Base-by-base conservation (phyloP, 75 land plant genomes). In the Sequoiadendron giganteum region DNA sequence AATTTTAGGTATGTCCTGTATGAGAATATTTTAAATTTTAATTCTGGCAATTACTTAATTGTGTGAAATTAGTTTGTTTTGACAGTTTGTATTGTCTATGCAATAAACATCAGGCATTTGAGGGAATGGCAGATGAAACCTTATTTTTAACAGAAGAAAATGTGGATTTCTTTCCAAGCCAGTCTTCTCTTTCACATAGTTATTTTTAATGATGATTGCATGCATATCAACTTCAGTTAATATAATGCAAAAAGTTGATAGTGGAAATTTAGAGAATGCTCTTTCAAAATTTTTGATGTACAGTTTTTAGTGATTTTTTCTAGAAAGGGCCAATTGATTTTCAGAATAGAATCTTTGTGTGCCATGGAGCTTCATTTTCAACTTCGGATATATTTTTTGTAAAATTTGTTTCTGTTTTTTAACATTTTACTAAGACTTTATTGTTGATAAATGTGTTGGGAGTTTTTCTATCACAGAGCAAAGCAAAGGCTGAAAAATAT, bases 401-500 rank as follows among this genome's bases (percentile, higher is more conserved):
- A 42, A 47, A 47, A 3, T 3, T 82, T 11, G 10, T 47, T 82
- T 40, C 49, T 25, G 45, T 81, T 81, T 45, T 52, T 1, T 52
- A 52, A 52, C 55, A 52, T 52, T 13, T 82, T n/a, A 82, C 49
- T 47, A n/a, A 82, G 54, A 47, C 32, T n/a, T 82, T 47, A 10
- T 28, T 47, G 32, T 45, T 82, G 49, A 45, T 21, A 40, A 79
- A 79, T 79, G 82, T 25, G 15, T 52, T 79, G 21, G 82, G 45
- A 79, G 25, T 42, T 82, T 82, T 61, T 34, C 30, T 85, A 88
- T 76, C 56, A 7, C 93, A 98, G 99, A 98, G 96, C 88, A 98
- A 98, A 91, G 96, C 99, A n/a, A 98, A 98, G 88, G 97, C 95
- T 45, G 99, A 97, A 82, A 97, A 94, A 87, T 97, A 97, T 87